Evolutionary conservation across 2,329 filamentous ascomycete species (phyloP), one percentile per base, ranked within the genome.

Genomic region (Epichloe gansuensis): DNA sequence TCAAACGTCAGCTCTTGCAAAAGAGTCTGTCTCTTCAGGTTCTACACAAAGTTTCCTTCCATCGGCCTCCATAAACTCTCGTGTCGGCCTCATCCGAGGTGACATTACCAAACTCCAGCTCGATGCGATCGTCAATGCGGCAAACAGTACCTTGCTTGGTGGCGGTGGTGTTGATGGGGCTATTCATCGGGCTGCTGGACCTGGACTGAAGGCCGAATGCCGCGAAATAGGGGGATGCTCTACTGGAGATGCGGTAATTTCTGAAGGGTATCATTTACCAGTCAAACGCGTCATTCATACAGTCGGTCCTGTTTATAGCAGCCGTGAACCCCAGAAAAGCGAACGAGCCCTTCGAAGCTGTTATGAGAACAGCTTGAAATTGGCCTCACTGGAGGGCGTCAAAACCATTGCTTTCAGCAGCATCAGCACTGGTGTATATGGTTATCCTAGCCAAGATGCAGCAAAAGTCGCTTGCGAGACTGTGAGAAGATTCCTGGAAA

Each of bases 101-200:
- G 89, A 95, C 66, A 94, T 97, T 66, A 96, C 90, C 13, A 81
- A 74, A 13, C 78, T 97, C 4, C 66, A 75, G 35, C 76, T 89
- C 45, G 87, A 89, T 62, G 85, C 85, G 57, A 93, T 96, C 59
- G 90, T 97, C 66, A 97, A 97, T 66, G 91, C 93, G 1, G 91
- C 93, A 44, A 97, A 97, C 66, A 70, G 68, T 9, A 77, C 76
- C 2, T 79, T 97, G 0, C 75, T 86, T 0, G 89, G 90, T 51
- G 93, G 93, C 50, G 89, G 89, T n/a, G 93, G 93, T 38, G 89
- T 97, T 15, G 85, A 90, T 62, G 86, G 85, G 41, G 86, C 89
- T 31, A 96, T 97, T 60, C 93, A 97, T 66, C 68, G 76, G 34
- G 89, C 85, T 41, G 91, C 93, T 1, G 93, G 93, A 0, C 77